Percentiles rank a stretch among this genome's conserved stretches.
Evolutionary conservation across 2,329 filamentous ascomycete genomes (phyloP).

Genomic region (Aspergillus sp.): DNA sequence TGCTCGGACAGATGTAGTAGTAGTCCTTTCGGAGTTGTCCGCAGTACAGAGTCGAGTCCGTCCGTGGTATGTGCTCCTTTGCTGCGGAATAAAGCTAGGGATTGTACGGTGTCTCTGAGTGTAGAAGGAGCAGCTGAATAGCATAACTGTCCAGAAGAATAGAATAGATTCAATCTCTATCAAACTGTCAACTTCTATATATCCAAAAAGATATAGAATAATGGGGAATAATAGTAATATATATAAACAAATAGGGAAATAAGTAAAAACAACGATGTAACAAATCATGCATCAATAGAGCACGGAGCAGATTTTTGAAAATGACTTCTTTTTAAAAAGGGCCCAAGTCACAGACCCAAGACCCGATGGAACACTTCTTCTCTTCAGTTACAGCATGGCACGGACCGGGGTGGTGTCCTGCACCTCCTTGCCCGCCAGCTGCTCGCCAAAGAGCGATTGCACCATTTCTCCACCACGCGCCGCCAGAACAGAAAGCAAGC

Average conservation of each 20-base stretch:
- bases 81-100: too few relatives aligned
- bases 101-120: too few relatives aligned
- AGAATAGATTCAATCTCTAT: background rate
- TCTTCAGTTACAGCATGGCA: slow-evolving; percentile 22
- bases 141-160: too few relatives aligned
- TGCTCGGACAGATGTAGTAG: background rate
- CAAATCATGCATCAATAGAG: background rate
- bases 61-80: too few relatives aligned
- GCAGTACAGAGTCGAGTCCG: background rate
- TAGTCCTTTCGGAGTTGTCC: background rate
- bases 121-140: too few relatives aligned
- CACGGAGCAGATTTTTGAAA: background rate
- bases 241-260: background rate
- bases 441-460: slow-evolving; percentile 59
- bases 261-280: background rate
- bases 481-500: slow-evolving; percentile 70
- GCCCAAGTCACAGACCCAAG: background rate
- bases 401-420: slow-evolving; percentile 28
- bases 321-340: background rate
- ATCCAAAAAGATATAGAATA: background rate
- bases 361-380: background rate
- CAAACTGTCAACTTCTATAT: background rate
- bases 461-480: slow-evolving; percentile 73
- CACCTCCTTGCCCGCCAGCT: slow-evolving; percentile 23
- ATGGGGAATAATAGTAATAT: background rate